Evolutionary conservation across 1,284 basidiomycete species (phyloP), one percentile per base, ranked within the genome.

Genomic region (Neolentinus lepideus): DNA sequence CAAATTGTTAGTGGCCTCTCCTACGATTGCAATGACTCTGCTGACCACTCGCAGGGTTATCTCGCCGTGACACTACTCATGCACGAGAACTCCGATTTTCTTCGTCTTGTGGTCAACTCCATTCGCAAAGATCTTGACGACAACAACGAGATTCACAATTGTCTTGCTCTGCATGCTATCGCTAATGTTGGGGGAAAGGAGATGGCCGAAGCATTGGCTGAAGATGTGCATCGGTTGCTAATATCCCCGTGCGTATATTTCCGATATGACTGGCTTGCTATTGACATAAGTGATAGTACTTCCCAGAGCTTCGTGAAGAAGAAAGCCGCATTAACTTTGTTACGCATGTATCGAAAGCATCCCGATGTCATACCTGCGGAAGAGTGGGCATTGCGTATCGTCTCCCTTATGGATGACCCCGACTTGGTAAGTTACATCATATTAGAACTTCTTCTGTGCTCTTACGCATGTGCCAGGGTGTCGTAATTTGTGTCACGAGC

Each of bases 31-130:
- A 9, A 8, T 22, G 22, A 3, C 29, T 31, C n/a, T 59, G 29
- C 21, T 56, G 8, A 46, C 53, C 54, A 59, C 64, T 59, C 43
- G 4, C 65, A 92, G 95, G 96, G 97, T 36, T 99, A 99, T 72
- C 86, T 99, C 47, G 97, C 97, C 11, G 88, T 99, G 24, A 99
- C 97, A 2, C 74, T 99, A 52, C 78, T 99, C 53, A 96, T 99
- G 93, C 94, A 98, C 73, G 96, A 99, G 74, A 94, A 98, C 69
- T 98, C 94, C 36, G 96, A 99, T 66, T 89, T 99, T 62, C 83
- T 97, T 35, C 85, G 95, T 26, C 78, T 98, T 16, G 95, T 98
- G 14, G 94, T 99, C 69, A 98, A 99, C 69, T 98, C 95, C 36
- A 97, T 99, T 63, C 85, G 94, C 53, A 99, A 99, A 70, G 97